Evolutionary conservation across 345 rosid genomes (phyloP).

Genomic region (Chamaenerion angustifolium): DNA sequence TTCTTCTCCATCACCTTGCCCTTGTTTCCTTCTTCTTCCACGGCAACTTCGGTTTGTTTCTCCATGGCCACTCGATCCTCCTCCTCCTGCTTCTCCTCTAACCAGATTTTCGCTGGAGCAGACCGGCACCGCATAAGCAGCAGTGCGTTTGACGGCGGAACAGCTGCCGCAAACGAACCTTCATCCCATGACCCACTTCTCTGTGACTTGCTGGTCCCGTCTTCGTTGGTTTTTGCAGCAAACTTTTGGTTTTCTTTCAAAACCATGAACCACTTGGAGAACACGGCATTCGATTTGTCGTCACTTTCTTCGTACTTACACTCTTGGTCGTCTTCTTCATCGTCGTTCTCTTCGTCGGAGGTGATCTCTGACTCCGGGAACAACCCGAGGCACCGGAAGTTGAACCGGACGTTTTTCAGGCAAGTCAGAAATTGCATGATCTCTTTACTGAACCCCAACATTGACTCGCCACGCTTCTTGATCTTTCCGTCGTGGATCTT

Average conservation of each 20-base stretch:
- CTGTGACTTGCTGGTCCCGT: not conserved
- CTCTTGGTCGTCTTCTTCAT: constrained; percentile 11
- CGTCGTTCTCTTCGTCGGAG: constrained; percentile 16
- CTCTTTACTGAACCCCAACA: constrained; percentile 26
- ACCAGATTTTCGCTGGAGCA: constrained; percentile 28
- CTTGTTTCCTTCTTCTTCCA: not conserved
- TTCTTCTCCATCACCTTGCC: not conserved
- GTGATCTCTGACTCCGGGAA: constrained; percentile 18
- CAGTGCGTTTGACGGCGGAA: constrained; percentile 33
- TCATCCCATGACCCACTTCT: constrained; percentile 7
- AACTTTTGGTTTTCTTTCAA: constrained; percentile 20
- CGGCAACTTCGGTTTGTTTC: not conserved
- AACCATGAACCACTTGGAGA: constrained; percentile 38
- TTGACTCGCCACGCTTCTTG: constrained; percentile 18
- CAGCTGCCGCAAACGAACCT: constrained; percentile 8
- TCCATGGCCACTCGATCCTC: constrained; percentile 3
- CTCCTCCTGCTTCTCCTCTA: constrained; percentile 11
- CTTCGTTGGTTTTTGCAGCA: not conserved
- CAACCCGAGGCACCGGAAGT: constrained; percentile 24
- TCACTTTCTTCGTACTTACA: constrained; percentile 1
- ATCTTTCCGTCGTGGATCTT: constrained; percentile 12
- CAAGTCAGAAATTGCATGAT: constrained; percentile 28
- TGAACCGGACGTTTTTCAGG: constrained; percentile 19
- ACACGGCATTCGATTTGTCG: constrained; percentile 18
- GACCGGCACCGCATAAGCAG: constrained; percentile 38